Percentiles rank a stretch among this genome's conserved stretches.
These are phyloP conservation scores for Ogataea methylovora DNA, from an alignment of 805 yeast genomes.

Conservation along the genomic window DNA sequence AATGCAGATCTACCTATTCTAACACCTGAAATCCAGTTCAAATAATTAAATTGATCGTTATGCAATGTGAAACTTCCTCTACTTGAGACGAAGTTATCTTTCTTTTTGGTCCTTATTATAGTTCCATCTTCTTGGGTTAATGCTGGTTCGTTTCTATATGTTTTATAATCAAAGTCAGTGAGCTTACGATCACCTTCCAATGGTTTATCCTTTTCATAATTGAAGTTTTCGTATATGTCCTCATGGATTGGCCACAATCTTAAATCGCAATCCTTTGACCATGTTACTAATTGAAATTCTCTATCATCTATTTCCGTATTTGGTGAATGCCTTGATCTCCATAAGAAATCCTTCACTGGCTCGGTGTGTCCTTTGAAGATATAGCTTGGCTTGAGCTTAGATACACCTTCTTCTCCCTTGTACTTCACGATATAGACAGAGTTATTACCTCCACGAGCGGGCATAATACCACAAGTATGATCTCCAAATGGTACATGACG, in stretches of 20 bases:
- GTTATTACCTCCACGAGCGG: slow-evolving; percentile 78
- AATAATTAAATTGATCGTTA: slow-evolving; percentile 47
- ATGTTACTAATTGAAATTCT: slow-evolving; percentile 86
- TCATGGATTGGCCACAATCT: slow-evolving; percentile 70
- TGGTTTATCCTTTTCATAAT: slow-evolving; percentile 30
- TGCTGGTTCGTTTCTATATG: slow-evolving; percentile 48
- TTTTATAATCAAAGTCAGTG: slow-evolving; percentile 28
- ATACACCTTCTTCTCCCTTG: slow-evolving; percentile 27
- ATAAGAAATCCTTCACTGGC: slow-evolving; percentile 79
- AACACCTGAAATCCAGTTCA: slow-evolving; percentile 93
- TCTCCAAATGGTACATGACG: slow-evolving; percentile 84
- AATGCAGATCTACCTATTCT: slow-evolving; percentile 54
- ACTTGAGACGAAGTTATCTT: slow-evolving; percentile 11
- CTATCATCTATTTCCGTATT: slow-evolving; percentile 48
- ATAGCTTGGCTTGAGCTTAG: slow-evolving; percentile 43
- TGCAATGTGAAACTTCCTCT: slow-evolving; percentile 26
- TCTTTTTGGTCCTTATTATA: slow-evolving; percentile 3
- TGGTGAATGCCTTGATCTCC: slow-evolving; percentile 61
- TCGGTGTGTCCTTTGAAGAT: slow-evolving; percentile 77
- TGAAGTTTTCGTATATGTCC: slow-evolving; percentile 38
- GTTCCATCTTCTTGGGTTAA: slow-evolving; percentile 3
- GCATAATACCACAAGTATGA: slow-evolving; percentile 80
- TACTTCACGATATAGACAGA: slow-evolving; percentile 48
- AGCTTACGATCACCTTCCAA: slow-evolving; percentile 25
- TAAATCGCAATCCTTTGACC: slow-evolving; percentile 86